Base-by-base conservation (phyloP, 768 basidiomycete genomes). In the Amanita molliuscula region DNA sequence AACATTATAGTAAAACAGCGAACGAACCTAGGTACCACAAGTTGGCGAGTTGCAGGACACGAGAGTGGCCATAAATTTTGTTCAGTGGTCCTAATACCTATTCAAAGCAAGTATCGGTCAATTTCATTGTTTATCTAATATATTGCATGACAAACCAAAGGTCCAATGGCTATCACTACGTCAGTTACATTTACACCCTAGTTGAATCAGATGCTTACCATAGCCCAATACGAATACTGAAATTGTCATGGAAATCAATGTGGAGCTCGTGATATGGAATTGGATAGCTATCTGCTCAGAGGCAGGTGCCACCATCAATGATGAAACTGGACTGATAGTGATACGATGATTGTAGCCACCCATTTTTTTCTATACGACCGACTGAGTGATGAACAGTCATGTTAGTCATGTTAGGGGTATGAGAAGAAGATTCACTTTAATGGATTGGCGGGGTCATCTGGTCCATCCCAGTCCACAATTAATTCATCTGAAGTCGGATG, bases 221-320 rank as follows among this genome's bases (percentile, higher is more conserved):
- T 77, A 87, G 5, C 75, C 84, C 41, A 74, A 50, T 21, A 73
- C 59, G 43, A 72, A 74, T 0, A 74, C 74, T 0, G 81, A 83
- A 0, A 75, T 78, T 21, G 73, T 75, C 64, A 89, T 73, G 1
- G 76, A 76, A 15, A 77, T 64, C 3, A 78, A 48, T 1, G 67
- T 73, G 2, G 56, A 53, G 57, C 59, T 78, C 6, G 72, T 78
- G 21, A 87, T 72, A 1, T 75, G 70, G 53, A 88, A 81, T 16
- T 77, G 62, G 3, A 59, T 51, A 10, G 70, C 79, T 0, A 89
- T 56, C 46, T 78, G 71, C 3, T 55, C 52, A 0, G 71, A 66
- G 0, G 84, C 85, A 0, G 85, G 85, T 0, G 88, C 81, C 1
- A 87, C 67, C 79, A 86, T 86, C 4, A 83, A 77, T 3, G 87